These are phyloP conservation scores for Penicillium atrosanguineum DNA, from an alignment of 495 filamentous ascomycete genomes.

Conservation along the genomic window DNA sequence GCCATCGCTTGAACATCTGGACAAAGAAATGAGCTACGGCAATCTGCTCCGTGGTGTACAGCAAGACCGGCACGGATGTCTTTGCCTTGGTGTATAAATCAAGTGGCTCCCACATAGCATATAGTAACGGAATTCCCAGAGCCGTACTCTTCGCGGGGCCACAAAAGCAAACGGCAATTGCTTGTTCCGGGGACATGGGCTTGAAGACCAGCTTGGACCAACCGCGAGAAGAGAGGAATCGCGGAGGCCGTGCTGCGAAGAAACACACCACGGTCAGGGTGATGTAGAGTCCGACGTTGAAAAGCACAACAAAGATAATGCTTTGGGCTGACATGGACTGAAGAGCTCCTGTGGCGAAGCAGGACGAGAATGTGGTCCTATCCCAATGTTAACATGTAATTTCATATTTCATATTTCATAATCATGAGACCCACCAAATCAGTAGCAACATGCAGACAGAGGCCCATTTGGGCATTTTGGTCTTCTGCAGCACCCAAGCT, in stretches of 20 bases:
- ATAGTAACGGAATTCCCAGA: slow-evolving; percentile 50
- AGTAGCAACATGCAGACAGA: slow-evolving; percentile 47
- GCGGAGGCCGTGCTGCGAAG: slow-evolving; percentile 43
- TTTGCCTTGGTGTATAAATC: slow-evolving; percentile 50
- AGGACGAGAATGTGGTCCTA: slow-evolving; percentile 54
- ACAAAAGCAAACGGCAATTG: slow-evolving; percentile 56
- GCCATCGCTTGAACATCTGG: slow-evolving; percentile 50
- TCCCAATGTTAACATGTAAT: not conserved
- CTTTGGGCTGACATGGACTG: slow-evolving; percentile 44
- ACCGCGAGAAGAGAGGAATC: slow-evolving; percentile 12
- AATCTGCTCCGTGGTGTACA: slow-evolving; percentile 58
- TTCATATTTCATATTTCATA: not conserved
- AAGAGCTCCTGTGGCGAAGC: slow-evolving; percentile 52
- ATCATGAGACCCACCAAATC: slow-evolving; percentile 42
- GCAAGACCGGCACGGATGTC: slow-evolving; percentile 51
- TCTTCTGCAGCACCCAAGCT: slow-evolving; percentile 38
- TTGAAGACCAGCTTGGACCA: slow-evolving; percentile 31
- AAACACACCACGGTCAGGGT: slow-evolving; percentile 50
- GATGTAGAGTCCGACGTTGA: slow-evolving; percentile 54
- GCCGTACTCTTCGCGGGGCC: slow-evolving; percentile 57
- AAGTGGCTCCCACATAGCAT: slow-evolving; percentile 52
- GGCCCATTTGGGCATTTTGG: slow-evolving; percentile 45
- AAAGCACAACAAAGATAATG: slow-evolving; percentile 49
- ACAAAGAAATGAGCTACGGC: slow-evolving; percentile 55
- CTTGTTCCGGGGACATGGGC: slow-evolving; percentile 44